These are phyloP conservation scores for Aspergillus avenaceus DNA, from an alignment of 495 filamentous ascomycete species.

Conservation along the genomic window DNA sequence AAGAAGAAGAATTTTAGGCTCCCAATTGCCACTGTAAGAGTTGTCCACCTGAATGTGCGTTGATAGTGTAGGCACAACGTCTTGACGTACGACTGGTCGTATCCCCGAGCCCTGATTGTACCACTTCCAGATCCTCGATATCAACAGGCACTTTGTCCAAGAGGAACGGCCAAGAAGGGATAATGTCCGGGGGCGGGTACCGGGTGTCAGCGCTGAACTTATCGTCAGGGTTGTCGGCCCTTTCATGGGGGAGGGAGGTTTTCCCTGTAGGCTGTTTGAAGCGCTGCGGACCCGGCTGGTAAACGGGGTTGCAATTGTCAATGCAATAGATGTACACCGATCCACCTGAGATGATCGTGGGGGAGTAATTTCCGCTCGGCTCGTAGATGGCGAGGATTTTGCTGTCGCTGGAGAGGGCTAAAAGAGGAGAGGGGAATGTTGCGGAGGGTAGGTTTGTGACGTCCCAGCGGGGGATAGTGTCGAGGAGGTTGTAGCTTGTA, in stretches of 20 bases:
- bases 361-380: conserved; percentile 9
- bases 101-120: not conserved
- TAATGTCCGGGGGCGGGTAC: conserved; percentile 4
- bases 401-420: conserved; percentile 12
- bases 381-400: conserved; percentile 15
- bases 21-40: not conserved
- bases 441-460: conserved; percentile 14
- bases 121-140: conserved; percentile 3
- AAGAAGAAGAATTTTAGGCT: not conserved
- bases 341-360: conserved; percentile 8
- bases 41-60: conserved; percentile 1
- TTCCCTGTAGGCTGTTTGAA: not conserved
- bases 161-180: conserved; percentile 10
- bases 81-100: not conserved
- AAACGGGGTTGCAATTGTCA: not conserved
- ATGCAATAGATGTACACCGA: conserved; percentile 15
- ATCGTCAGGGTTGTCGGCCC: not conserved
- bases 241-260: not conserved
- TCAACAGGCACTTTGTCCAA: conserved; percentile 6
- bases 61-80: conserved; percentile 2
- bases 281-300: not conserved
- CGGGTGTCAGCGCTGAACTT: not conserved
- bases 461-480: conserved; percentile 7
- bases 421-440: conserved; percentile 13
- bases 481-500: conserved; percentile 5